Base-by-base conservation (phyloP, 2,329 filamentous ascomycete species). In the Fusarium haematococcum region DNA sequence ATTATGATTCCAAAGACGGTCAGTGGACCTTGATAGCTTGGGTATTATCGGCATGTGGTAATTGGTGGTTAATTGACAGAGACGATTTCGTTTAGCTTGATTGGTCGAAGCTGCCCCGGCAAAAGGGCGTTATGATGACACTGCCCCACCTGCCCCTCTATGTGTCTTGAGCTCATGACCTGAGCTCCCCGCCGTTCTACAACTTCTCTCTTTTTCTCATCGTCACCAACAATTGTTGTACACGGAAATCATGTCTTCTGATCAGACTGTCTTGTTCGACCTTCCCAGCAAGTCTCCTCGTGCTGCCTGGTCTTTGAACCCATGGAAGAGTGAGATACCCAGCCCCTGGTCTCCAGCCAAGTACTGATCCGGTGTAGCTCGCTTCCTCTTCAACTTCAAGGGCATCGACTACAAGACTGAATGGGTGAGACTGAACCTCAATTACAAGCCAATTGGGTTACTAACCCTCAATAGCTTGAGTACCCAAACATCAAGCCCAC, bases 301-400 rank as follows among this genome's bases (percentile, higher is more conserved):
- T 18, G 80, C 83, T 43, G 82, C 82, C 9, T 94, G 92, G 92
- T 92, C 91, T 1, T 82, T 89, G 54, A 94, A 94, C 79, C 89
- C 92, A 1, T 94, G 91, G 92, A 94, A 92, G 83, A 90, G 91
- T 92, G 82, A 76, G 78, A 60, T 20, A 6, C 6, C 30, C 14
- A 7, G 18, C 39, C 33, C 20, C 13, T 25, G n/a, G 43, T 50
- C 23, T 10, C 43, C 58, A n/a, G 52, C 6, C 20, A 23, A 37
- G 43, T 14, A 61, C 61, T 73, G 56, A 70, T 64, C 18, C 11
- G 2, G 6, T 30, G 27, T 62, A 93, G 92, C 89, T 52, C 91
- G 92, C 2, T 81, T 94, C 65, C 79, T 88, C 3, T 83, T 94
- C 52, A 94, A 94, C 82, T 93, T 87, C 83, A 94, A 94, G 80